Evolutionary conservation across 2,329 filamentous ascomycete species (phyloP), one percentile per base, ranked within the genome.

Genomic region (Xylariaceae sp.): DNA sequence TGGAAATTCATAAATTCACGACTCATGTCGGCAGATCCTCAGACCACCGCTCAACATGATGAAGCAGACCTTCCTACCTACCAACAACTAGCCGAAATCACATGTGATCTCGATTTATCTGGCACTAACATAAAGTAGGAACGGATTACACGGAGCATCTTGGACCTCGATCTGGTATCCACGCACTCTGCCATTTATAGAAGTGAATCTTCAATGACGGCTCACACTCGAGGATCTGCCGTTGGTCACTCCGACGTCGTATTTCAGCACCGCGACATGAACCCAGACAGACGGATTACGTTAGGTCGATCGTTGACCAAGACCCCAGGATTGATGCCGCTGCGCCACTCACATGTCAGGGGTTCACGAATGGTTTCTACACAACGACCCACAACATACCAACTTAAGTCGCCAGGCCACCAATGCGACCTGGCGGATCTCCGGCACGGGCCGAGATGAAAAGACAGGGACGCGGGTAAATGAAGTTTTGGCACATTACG

Each of bases 381-480:
- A 42, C 11, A 30, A 30, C 3, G 23, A 30, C 23, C 23, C 23
- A 30, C 23, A 30, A 30, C 23, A 30, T 30, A 30, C 23, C 23
- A 30, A 30, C 23, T 30, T 30, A 30, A 30, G 23, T 30, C 23
- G 23, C 23, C 4, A 30, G 23, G 23, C 23, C 23, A 30, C 37
- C 11, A 9, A 9, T 3, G 74, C 78, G 3, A 73, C 83, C 37
- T 73, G 77, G 66, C 67, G 71, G 47, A 74, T 70, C 15, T 71
- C 73, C 45, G 66, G 68, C 44, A 71, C 66, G 8, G 59, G 55
- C 45, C 45, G 15, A 15, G 45, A 48, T 5, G 5, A 30, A 30
- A 30, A 30, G 23, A 30, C 23, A 3, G 42, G 13, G 5, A 45
- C 42, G 11, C 42, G 23, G 11, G 42, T 30, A 30, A 30, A 30